Percentiles rank a stretch among this genome's conserved stretches.
Evolutionary conservation across 306 rosid genomes (phyloP).

Genomic region (Sophora flavescens): DNA sequence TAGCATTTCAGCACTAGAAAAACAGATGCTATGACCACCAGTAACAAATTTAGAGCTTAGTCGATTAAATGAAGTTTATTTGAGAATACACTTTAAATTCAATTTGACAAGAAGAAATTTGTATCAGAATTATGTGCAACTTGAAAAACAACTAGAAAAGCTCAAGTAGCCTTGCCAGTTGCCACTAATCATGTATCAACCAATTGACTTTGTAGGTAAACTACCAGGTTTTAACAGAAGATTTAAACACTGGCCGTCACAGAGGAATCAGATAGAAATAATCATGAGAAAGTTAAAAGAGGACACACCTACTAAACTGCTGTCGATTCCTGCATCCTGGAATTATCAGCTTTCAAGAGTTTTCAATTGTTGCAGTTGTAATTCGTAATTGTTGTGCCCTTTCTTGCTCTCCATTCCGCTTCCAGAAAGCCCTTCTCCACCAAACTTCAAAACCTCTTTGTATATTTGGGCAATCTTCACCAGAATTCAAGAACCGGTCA

Average conservation of each 20-base stretch:
- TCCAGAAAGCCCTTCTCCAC: conserved; percentile 99
- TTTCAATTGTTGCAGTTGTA: conserved; percentile 69
- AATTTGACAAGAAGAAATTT: background rate
- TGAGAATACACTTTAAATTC: background rate
- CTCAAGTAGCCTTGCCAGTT: background rate
- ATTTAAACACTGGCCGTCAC: background rate
- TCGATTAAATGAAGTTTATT: background rate
- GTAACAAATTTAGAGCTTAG: background rate
- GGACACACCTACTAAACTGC: conserved; percentile 55
- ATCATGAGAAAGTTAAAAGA: conserved; percentile 41
- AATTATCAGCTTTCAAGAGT: conserved; percentile 51
- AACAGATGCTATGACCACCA: background rate
- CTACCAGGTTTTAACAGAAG: conserved; percentile 20
- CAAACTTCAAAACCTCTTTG: conserved; percentile 97
- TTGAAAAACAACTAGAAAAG: background rate
- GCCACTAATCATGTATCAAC: conserved; percentile 23
- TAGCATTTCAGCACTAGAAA: background rate
- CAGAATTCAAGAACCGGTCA: conserved; percentile 87
- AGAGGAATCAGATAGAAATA: conserved; percentile 32
- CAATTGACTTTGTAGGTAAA: background rate
- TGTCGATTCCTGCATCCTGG: conserved; percentile 25
- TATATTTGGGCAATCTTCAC: conserved; percentile 98
- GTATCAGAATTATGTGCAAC: background rate
- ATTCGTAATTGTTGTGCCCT: conserved; percentile 66
- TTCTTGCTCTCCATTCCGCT: conserved; percentile 77